phyloP scores from a whole-genome alignment of 805 yeast genomes.

The Kuraishia capsulata region DNA sequence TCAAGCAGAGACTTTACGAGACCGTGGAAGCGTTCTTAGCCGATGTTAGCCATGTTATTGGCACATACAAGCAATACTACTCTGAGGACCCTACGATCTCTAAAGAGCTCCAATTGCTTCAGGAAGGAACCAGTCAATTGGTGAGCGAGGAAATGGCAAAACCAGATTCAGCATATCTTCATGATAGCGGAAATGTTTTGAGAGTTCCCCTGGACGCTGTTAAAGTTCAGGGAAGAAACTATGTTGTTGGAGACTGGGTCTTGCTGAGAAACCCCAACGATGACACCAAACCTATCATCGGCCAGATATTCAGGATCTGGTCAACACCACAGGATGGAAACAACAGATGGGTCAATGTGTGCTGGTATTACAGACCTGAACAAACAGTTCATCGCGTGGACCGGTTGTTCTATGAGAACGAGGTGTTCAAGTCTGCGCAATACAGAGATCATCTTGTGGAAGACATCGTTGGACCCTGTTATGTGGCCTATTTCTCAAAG shows the following conservation, averaged over 20 bases:
- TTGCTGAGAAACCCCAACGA: constrained; percentile 82
- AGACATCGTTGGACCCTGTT: constrained; percentile 89
- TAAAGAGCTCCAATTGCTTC: constrained; percentile 55
- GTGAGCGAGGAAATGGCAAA: constrained; percentile 64
- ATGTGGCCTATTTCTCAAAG: constrained; percentile 88
- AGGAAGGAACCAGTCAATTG: constrained; percentile 46
- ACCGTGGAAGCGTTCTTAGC: constrained; percentile 67
- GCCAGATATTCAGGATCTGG: constrained; percentile 93
- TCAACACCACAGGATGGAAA: constrained; percentile 65
- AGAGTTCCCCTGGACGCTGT: constrained; percentile 77
- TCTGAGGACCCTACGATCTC: constrained; percentile 48
- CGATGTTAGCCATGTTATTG: constrained; percentile 69
- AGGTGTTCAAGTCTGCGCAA: constrained; percentile 94
- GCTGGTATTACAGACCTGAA: constrained; percentile 98
- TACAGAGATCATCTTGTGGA: constrained; percentile 87
- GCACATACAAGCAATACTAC: constrained; percentile 61
- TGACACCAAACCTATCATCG: constrained; percentile 81
- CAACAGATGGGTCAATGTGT: constrained; percentile 80
- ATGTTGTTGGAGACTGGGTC: constrained; percentile 93
- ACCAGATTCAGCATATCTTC: constrained; percentile 71
- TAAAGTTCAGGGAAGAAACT: constrained; percentile 60
- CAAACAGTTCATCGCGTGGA: constrained; percentile 94
- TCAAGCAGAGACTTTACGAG: constrained; percentile 76
- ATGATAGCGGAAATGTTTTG: constrained; percentile 39
- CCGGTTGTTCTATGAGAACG: constrained; percentile 83